phyloP scores from a whole-genome alignment of 768 basidiomycete genomes.

The Leccinellum albellum region DNA sequence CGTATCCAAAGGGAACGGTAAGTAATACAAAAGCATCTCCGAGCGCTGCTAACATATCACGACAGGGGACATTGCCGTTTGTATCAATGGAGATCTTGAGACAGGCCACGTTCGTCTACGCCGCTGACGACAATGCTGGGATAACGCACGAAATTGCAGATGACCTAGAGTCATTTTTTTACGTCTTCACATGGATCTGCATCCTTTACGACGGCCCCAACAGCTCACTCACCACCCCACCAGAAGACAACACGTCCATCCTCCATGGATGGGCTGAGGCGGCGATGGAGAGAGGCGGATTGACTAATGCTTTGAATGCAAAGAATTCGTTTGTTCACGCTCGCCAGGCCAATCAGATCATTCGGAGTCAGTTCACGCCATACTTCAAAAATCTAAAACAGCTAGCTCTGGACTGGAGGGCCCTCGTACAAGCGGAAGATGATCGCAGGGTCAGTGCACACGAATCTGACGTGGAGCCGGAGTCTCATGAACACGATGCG shows the following conservation, averaged over 20 bases:
- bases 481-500: too few species aligned
- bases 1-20: background rate
- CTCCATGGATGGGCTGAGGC: background rate
- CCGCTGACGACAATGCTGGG: too few species aligned
- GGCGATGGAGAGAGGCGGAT: background rate
- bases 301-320: background rate
- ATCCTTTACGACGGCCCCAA: background rate
- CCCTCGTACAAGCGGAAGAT: too few species aligned
- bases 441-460: too few species aligned
- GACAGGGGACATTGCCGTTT: background rate
- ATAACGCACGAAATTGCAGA: background rate
- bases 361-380: background rate
- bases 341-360: background rate
- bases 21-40: background rate
- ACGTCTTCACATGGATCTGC: background rate
- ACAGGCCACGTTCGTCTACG: too few species aligned
- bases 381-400: background rate
- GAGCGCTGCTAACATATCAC: background rate
- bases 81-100: background rate
- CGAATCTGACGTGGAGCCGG: too few species aligned
- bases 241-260: background rate
- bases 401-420: too few species aligned
- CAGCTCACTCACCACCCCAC: background rate
- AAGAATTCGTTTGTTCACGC: background rate
- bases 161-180: background rate